Evolutionary conservation across 2,329 filamentous ascomycete species (phyloP).

Genomic region (Delphinella strobiligena): DNA sequence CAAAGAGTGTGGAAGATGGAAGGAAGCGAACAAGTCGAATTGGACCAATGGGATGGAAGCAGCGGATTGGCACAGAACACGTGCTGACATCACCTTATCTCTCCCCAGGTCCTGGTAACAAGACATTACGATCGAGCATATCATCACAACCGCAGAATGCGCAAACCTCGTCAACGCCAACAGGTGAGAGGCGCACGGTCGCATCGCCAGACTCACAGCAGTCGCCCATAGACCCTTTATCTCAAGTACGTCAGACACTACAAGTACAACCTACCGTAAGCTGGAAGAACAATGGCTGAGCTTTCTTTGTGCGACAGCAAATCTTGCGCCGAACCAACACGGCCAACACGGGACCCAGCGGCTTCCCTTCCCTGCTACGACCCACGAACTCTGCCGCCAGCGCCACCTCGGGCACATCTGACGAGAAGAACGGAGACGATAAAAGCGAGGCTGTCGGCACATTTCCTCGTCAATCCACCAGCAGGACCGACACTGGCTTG

Average conservation of each 20-base stretch:
- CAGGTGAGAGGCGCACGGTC: slow-evolving; percentile 10
- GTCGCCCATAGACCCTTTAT: slow-evolving; percentile 52
- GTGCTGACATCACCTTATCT: too few species aligned
- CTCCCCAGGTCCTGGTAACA: too few species aligned
- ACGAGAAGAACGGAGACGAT: slow-evolving; percentile 24
- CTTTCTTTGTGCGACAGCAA: slow-evolving; percentile 27
- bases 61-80: background rate
- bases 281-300: too few species aligned
- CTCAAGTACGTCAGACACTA: slow-evolving; percentile 41
- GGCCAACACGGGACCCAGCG: too few species aligned
- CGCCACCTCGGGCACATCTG: slow-evolving; percentile 25
- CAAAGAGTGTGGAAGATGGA: background rate
- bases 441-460: background rate
- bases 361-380: slow-evolving; percentile 41
- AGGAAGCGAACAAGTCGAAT: slow-evolving; percentile 2
- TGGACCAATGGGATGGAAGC: background rate
- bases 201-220: slow-evolving; percentile 19
- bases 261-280: slow-evolving; percentile 1
- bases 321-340: slow-evolving; percentile 55
- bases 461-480: background rate
- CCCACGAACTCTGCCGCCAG: slow-evolving; percentile 22
- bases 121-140: too few species aligned
- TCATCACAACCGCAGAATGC: slow-evolving; percentile 1
- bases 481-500: slow-evolving; percentile 6
- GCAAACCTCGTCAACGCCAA: slow-evolving; percentile 1